Percentiles rank a stretch among this genome's conserved stretches.
Conservation (phyloP, 2,329 filamentous ascomycete genomes). For the Ascochyta fabae region DNA sequence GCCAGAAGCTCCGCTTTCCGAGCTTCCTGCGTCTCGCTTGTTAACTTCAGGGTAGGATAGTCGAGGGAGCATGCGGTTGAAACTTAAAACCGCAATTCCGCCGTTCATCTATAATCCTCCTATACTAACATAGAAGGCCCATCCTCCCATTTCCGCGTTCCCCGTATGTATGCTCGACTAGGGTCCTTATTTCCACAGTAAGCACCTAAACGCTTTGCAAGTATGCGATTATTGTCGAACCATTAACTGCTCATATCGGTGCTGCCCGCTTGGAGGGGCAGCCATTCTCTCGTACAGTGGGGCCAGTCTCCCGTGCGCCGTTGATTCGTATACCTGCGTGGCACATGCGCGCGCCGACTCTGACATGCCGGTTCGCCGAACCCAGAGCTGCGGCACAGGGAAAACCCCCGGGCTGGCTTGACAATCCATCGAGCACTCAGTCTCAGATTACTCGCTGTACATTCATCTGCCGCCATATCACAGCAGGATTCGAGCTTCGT, state of each 20-base stretch:
- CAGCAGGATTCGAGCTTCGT: neutral
- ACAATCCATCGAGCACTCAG: neutral
- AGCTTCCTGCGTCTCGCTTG: constrained; percentile 30
- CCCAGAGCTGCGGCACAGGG: constrained; percentile 15
- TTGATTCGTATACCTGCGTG: constrained; percentile 21
- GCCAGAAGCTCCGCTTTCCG: constrained; percentile 21
- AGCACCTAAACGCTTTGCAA: constrained; percentile 2
- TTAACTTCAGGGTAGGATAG: constrained; percentile 25
- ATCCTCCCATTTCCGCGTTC: constrained; percentile 21
- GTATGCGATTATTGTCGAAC: constrained; percentile 27
- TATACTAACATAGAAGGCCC: constrained; percentile 15
- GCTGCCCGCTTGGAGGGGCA: constrained; percentile 24
- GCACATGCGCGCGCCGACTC: constrained; percentile 24
- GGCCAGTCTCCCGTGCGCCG: constrained; percentile 14
- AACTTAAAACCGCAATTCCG: constrained; percentile 27
- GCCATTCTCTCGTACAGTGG: constrained; percentile 20
- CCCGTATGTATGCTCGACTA: constrained; percentile 18
- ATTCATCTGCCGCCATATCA: neutral
- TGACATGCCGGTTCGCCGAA: constrained; percentile 28
- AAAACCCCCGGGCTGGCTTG: neutral
- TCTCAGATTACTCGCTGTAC: neutral
- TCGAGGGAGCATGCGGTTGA: constrained; percentile 28
- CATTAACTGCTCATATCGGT: constrained; percentile 36
- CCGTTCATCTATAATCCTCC: constrained; percentile 26
- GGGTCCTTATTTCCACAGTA: constrained; percentile 11